Evolutionary conservation across 345 rosid genomes (phyloP).

Genomic region (Lepidium didymum): DNA sequence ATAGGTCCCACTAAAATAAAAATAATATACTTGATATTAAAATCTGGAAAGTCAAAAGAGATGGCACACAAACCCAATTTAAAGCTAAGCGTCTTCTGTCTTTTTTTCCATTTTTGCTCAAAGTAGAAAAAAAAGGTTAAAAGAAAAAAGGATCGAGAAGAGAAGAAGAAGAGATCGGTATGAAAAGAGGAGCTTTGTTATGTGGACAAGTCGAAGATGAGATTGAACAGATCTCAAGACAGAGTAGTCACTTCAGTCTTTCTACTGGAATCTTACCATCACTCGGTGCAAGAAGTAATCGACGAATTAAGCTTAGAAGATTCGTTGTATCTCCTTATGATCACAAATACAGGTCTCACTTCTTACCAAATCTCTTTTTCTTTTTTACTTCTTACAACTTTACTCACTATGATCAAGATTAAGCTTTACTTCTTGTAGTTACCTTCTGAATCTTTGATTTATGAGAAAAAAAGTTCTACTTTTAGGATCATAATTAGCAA

Average conservation of each 20-base stretch:
- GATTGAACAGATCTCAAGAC: conserved; percentile 70
- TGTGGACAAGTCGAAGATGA: conserved; percentile 38
- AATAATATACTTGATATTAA: background rate
- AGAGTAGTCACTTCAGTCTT: conserved; percentile 84
- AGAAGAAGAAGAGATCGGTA: background rate
- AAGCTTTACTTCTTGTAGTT: background rate
- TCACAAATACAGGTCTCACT: conserved; percentile 65
- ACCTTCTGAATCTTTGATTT: background rate
- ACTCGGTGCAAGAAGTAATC: conserved; percentile 84
- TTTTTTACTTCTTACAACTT: background rate
- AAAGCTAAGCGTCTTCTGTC: background rate
- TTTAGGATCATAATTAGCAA: background rate
- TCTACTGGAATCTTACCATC: conserved; percentile 79
- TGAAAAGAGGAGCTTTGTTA: background rate
- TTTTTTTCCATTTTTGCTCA: background rate
- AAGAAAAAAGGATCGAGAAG: background rate
- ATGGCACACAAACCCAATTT: background rate
- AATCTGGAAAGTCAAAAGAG: conserved; percentile 13
- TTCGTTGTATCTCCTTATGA: conserved; percentile 74
- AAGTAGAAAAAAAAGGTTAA: background rate
- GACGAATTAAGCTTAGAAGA: conserved; percentile 54
- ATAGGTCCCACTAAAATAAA: no score
- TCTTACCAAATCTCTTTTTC: background rate
- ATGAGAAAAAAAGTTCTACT: background rate
- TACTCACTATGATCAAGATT: background rate